phyloP scores from a whole-genome alignment of 257 asterid species.

The Primulina eburnea region DNA sequence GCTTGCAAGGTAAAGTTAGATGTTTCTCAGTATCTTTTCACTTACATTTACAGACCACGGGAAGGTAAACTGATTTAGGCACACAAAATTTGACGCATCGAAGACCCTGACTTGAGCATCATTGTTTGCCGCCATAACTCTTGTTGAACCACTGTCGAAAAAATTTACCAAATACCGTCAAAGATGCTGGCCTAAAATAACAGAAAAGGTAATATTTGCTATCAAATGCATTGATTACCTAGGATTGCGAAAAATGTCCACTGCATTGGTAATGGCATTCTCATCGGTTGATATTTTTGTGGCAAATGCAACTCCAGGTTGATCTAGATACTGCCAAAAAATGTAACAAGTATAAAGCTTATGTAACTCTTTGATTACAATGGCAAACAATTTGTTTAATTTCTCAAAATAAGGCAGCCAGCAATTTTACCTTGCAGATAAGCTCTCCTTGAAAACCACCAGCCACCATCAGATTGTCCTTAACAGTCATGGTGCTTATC shows the following conservation, averaged over 20 bases:
- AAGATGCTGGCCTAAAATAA: not conserved
- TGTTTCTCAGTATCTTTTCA: conserved; percentile 1
- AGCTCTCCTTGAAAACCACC: conserved; percentile 94
- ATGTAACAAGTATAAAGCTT: not conserved
- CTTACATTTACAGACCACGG: conserved; percentile 97
- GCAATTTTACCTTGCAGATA: conserved; percentile 66
- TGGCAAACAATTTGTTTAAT: not conserved
- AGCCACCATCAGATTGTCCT: conserved; percentile 69
- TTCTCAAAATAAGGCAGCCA: not conserved
- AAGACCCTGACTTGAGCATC: conserved; percentile 75
- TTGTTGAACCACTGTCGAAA: conserved; percentile 52
- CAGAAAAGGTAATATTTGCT: not conserved
- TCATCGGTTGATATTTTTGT: conserved; percentile 62
- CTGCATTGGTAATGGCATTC: conserved; percentile 77
- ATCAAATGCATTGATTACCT: conserved; percentile 33
- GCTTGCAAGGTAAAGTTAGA: not conserved
- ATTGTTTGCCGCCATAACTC: conserved; percentile 75
- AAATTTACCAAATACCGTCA: not conserved
- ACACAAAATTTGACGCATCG: conserved; percentile 49
- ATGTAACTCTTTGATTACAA: not conserved
- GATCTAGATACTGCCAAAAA: conserved; percentile 51
- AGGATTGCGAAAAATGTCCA: conserved; percentile 46
- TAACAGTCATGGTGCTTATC: conserved; percentile 74
- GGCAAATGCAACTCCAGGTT: conserved; percentile 72
- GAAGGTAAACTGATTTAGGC: conserved; percentile 51